Evolutionary conservation across 1,284 basidiomycete genomes (phyloP).

Genomic region (Takashimella koratensis): DNA sequence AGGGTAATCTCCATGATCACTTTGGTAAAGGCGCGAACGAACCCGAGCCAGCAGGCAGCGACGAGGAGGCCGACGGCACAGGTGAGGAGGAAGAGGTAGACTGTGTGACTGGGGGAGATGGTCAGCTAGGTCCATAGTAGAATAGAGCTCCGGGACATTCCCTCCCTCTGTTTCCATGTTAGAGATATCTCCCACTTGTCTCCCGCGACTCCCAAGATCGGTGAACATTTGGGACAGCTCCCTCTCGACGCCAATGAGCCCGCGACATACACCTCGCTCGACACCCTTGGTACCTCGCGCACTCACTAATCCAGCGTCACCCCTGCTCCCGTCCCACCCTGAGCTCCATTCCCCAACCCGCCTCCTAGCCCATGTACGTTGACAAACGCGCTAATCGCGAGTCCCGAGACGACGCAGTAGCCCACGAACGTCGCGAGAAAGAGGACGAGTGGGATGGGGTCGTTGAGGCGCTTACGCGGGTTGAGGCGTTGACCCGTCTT

Average conservation of each 20-base stretch:
- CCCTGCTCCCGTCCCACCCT: constrained; percentile 34
- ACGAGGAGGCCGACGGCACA: constrained; percentile 61
- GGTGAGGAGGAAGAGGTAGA: constrained; percentile 66
- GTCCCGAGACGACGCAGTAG: constrained; percentile 63
- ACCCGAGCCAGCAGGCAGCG: constrained; percentile 36
- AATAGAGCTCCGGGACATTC: too few relatives aligned
- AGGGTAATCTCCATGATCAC: constrained; percentile 77
- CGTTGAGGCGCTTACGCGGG: constrained; percentile 65
- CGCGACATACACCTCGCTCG: neutral
- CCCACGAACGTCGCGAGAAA: constrained; percentile 68
- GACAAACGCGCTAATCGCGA: constrained; percentile 63
- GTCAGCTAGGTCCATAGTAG: too few relatives aligned
- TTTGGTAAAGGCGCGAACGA: constrained; percentile 71
- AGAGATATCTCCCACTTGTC: too few relatives aligned
- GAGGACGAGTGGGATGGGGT: constrained; percentile 65
- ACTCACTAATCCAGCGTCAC: constrained; percentile 33
- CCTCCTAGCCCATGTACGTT: constrained; percentile 58
- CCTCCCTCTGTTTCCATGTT: too few relatives aligned
- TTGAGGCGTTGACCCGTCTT: constrained; percentile 61
- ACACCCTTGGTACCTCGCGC: neutral
- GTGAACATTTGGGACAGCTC: neutral
- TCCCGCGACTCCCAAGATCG: too few relatives aligned
- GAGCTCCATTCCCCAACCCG: constrained; percentile 26
- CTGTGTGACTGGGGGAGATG: constrained; percentile 49
- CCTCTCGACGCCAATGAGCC: neutral